Evolutionary conservation across 495 filamentous ascomycete genomes (phyloP), one percentile per base, ranked within the genome.

Genomic region (Neurospora tetrasperma): DNA sequence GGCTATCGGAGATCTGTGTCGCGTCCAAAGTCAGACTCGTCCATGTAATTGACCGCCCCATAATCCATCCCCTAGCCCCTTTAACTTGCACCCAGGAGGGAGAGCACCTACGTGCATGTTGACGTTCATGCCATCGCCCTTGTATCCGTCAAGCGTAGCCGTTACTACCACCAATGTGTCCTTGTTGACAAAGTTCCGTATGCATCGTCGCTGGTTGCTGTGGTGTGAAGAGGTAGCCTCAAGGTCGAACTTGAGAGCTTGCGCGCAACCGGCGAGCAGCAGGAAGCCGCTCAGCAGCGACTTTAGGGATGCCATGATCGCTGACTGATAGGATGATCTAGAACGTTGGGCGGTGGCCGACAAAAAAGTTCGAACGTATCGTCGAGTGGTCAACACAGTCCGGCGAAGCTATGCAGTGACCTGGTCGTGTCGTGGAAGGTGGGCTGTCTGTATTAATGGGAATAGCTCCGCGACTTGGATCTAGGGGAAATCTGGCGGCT

Each of bases 101-200:
- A 20, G 20, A 54, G 20, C 48, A 89, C 94, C 74, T 88, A 98
- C 96, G 82, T 97, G 92, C 89, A 98, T 97, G 79, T 98, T 97
- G 69, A 99, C 89, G 75, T 87, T 82, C 89, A 97, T 94, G 12
- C 96, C 96, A 85, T 98, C 96, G 59, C 96, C 96, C 83, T 91
- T 93, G 42, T 86, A 82, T 16, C 96, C 96, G 79, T 89, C 87
- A 16, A 97, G 88, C 71, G 90, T 97, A 71, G 95, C 92, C 43
- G 96, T 98, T n/a, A 99, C 96, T 7, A 98, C 94, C n/a, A 99
- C 96, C 73, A 99, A 85, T 71, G 95, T 96, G 80, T 97, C 94
- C 82, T 90, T 93, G 70, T 90, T 85, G 72, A 98, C 95, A 80
- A 98, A 98, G 84, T 99, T 99, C 77, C 96, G 90, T 82, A 99